Evolutionary conservation across 2,329 filamentous ascomycete genomes (phyloP), one percentile per base, ranked within the genome.

Genomic region (Stagonosporopsis tanaceti): DNA sequence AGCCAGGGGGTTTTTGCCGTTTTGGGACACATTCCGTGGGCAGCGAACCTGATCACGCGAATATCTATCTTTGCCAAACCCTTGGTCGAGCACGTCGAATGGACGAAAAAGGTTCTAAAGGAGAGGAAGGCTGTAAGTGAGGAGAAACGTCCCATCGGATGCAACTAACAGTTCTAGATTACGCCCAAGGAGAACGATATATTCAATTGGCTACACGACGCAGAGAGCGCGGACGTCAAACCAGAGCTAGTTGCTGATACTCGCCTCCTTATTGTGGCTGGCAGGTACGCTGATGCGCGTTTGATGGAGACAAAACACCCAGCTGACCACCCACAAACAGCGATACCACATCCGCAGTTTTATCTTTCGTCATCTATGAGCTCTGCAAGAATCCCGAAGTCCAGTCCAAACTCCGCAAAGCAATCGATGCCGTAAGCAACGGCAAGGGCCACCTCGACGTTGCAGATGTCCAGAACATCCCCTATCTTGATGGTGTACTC

Each of bases 401-500:
- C 0, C 70, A 73, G 52, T 28, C 44, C 17, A 71, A 64, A 42
- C 63, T 73, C 1, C 69, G 67, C 40, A 58, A 60, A 17, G 46
- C 48, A 11, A 57, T 73, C 25, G 64, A 72, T 47, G 38, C 47
- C 5, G 56, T 63, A 27, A 42, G 48, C 2, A 59, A 62, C 1
- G 52, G 57, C 17, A 67, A 70, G 45, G 35, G 61, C 4, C 66
- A 69, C 48, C 64, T 73, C 3, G 64, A 73, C 1, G 64, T 63
- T 30, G 62, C 68, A 20, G 69, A 74, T 25, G 41, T 74, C 4
- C 57, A 64, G 6, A 65, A 66, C 40, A 67, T 62, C 25, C 61
- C 67, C 1, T 65, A 65, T n/a, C 66, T 75, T 4, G 65, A 75
- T 32, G 72, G 68, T 27, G 64, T 72, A 4, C 72, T 75, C 47